Evolutionary conservation across 1,284 basidiomycete genomes (phyloP), one percentile per base, ranked within the genome.

Genomic region (Naganishia sp.): DNA sequence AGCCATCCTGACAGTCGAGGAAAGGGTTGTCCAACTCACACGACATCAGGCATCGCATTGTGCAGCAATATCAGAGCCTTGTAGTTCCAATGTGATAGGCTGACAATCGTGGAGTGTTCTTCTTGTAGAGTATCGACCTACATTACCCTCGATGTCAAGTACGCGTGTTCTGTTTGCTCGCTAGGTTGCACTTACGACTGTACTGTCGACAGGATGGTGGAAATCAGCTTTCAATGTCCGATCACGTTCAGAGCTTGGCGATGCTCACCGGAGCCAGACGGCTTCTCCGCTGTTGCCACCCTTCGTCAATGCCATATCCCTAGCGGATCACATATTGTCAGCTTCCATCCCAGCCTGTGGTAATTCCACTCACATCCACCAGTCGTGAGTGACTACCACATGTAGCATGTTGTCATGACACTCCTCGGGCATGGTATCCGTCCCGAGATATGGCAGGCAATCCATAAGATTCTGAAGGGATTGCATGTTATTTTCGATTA

Each of bases 31-130:
- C 11, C 1, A 16, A 36, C 63, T 64, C 21, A 64, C 63, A 64
- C 28, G 28, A 64, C 54, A 43, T 64, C 63, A 11, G 63, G 63
- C 21, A 64, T n/a, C 2, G 54, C 63, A 15, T 56, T 46, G 39
- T 64, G 63, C 15, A 64, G 25, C 11, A 21, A 42, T 1, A 64
- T 46, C 23, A 64, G 16, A 2, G 44, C 28, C 10, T 55, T 48
- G 36, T 56, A 64, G 18, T 48, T 31, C 18, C 33, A 28, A 13
- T 64, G 63, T 11, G 54, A 48, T 18, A 55, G 18, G 45, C 43
- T 55, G 44, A 64, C 39, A 6, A 64, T 42, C 16, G 53, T 64
- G 28, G 55, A 43, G 23, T 55, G 42, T 31, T 64, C 53, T 33
- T 64, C 63, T 3, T 23, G 18, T 2, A 64, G 21, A 10, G 54